phyloP scores from a whole-genome alignment of 805 yeast species.

The Lipomyces starkeyi region DNA sequence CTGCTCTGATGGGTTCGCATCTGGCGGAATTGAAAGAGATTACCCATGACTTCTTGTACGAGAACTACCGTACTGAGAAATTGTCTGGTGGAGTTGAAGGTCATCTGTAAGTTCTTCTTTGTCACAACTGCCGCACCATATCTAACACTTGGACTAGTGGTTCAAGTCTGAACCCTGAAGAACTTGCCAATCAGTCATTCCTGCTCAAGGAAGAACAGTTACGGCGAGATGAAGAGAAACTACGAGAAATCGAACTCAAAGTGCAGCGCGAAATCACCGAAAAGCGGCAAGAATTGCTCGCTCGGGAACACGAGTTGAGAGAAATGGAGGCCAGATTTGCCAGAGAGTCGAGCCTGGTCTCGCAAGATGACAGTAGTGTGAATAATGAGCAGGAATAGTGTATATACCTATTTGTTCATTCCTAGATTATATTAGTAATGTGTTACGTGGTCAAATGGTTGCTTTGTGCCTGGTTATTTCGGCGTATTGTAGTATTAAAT shows the following conservation, averaged over 20 bases:
- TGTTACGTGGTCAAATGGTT: neutral
- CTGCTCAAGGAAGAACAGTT: constrained; percentile 51
- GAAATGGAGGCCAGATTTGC: constrained; percentile 49
- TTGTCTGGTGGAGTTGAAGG: constrained; percentile 51
- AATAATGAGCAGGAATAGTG: neutral
- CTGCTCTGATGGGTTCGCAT: constrained; percentile 82
- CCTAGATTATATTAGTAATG: neutral
- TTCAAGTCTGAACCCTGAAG: constrained; percentile 47
- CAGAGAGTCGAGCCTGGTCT: constrained; percentile 24
- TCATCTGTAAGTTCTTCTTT: constrained; percentile 11
- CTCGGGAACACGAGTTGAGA: constrained; percentile 51
- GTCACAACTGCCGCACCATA: neutral
- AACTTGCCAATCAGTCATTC: constrained; percentile 49
- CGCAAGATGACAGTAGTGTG: constrained; percentile 21
- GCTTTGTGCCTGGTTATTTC: neutral
- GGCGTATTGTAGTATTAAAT: neutral
- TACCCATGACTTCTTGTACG: constrained; percentile 77
- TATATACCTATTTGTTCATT: neutral
- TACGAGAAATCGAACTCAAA: constrained; percentile 48
- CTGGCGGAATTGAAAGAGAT: constrained; percentile 79
- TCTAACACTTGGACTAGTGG: constrained; percentile 29
- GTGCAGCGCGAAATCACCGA: constrained; percentile 50
- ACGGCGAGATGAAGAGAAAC: constrained; percentile 49
- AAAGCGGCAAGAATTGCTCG: constrained; percentile 46
- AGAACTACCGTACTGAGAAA: constrained; percentile 79